Evolutionary conservation across 2,329 filamentous ascomycete genomes (phyloP).

Genomic region (Botryotinia globosa): DNA sequence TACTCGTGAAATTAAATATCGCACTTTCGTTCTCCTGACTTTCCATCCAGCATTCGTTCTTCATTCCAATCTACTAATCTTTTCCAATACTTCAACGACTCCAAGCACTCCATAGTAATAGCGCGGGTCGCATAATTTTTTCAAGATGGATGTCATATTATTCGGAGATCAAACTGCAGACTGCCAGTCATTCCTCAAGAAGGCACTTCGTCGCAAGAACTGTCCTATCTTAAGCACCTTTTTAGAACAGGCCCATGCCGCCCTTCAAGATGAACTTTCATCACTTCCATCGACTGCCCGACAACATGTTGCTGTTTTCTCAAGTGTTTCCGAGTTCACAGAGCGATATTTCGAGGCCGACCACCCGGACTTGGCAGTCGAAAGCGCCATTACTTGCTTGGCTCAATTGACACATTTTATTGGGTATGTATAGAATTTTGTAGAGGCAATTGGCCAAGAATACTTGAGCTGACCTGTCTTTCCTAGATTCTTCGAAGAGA

Average conservation of each 20-base stretch:
- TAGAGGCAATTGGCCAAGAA: neutral
- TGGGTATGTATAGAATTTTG: slow-evolving; percentile 48
- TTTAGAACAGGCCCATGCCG: slow-evolving; percentile 55
- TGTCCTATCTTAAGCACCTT: slow-evolving; percentile 43
- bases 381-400: slow-evolving; percentile 62
- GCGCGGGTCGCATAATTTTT: slow-evolving; percentile 16
- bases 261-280: slow-evolving; percentile 58
- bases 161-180: slow-evolving; percentile 30
- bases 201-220: slow-evolving; percentile 26
- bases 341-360: slow-evolving; percentile 59
- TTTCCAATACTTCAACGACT: neutral
- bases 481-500: slow-evolving; percentile 18
- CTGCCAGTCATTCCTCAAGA: slow-evolving; percentile 26
- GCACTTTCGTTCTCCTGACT: neutral
- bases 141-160: slow-evolving; percentile 31
- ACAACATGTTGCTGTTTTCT: slow-evolving; percentile 58
- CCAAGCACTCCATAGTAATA: slow-evolving; percentile 9
- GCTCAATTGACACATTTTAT: slow-evolving; percentile 67
- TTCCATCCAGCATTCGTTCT: neutral
- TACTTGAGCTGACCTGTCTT: neutral
- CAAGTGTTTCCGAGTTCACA: slow-evolving; percentile 61
- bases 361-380: slow-evolving; percentile 58
- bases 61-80: neutral
- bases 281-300: slow-evolving; percentile 55
- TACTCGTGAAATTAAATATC: neutral